Base-by-base conservation (phyloP, 2,329 filamentous ascomycete genomes). In the Dothideomycetidae sp. region DNA sequence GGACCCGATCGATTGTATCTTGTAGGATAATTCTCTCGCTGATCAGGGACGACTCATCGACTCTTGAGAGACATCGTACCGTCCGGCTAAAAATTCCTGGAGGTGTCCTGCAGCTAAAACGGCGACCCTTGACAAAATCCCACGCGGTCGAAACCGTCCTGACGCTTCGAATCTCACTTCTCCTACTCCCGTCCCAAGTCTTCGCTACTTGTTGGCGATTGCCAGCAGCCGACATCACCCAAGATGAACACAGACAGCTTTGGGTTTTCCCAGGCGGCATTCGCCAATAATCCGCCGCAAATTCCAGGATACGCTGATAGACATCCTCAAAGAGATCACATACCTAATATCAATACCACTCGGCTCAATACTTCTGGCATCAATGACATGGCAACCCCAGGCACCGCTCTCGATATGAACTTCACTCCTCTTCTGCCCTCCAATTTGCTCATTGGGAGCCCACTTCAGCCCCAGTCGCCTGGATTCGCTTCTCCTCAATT, bases 371-470 rank as follows among this genome's bases (percentile, higher is more conserved):
- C 67, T 44, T 69, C 71, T 52, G 74, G 69, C 56, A 66, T 63
- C 42, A 72, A 70, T 50, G 85, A 93, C 46, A 75, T 93, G 73
- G 70, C 80, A 48, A 88, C 81, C 15, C 86, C 90, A 11, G 85
- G 81, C 30, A 88, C 84, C 36, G 84, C 73, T 30, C 93, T 85
- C 55, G 90, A 96, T 55, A 94, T 96, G 88, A 90, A 96, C 63
- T 96, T 94, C 61, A 94, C 90, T 9, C 88, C 90, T 46, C 71
- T 98, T 47, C 74, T 98, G 26, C 90, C 90, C 23, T 96, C 88
- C 21, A 84, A 94, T 62, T 69, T 98, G 50, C 75, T 98, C 16
- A 78, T 96, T 35, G 90, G 90, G 33, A 94, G 85, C 60, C 90
- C 90, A 12, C 96, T 96, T 63, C 90, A 96, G 62, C 85, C 90